Percentiles rank a stretch among this genome's conserved stretches.
Evolutionary conservation across 192 early-diverging fungal species (phyloP).

Genomic region (Dispira simplex): DNA sequence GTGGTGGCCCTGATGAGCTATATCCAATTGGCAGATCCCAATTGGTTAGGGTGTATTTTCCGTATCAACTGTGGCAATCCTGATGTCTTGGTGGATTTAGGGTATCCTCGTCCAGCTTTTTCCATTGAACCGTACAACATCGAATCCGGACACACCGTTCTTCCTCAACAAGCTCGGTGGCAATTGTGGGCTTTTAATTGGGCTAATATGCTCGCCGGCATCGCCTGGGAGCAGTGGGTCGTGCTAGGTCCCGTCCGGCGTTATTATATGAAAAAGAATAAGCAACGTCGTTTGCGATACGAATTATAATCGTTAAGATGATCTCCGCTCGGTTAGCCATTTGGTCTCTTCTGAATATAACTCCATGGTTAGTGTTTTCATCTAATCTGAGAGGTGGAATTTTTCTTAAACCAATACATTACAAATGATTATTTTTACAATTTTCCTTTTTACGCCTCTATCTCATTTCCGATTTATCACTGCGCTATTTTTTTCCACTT

Average conservation of each 20-base stretch:
- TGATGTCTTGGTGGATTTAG: slow-evolving; percentile 21
- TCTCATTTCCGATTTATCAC: no score
- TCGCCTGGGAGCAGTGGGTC: slow-evolving; percentile 32
- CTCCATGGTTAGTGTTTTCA: no score
- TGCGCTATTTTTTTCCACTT: no score
- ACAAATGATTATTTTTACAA: no score
- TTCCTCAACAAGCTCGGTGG: slow-evolving; percentile 44
- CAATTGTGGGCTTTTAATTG: slow-evolving; percentile 35
- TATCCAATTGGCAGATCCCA: slow-evolving; percentile 44
- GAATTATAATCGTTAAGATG: slow-evolving; percentile 17
- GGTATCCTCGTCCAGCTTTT: slow-evolving; percentile 23
- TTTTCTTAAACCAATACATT: no score
- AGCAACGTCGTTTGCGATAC: slow-evolving; percentile 20
- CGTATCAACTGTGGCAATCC: slow-evolving; percentile 52
- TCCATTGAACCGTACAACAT: slow-evolving; percentile 39
- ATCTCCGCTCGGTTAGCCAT: no score
- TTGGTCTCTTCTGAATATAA: no score
- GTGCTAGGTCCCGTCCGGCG: slow-evolving; percentile 29
- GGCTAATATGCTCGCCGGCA: slow-evolving; percentile 22
- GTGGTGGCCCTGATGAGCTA: slow-evolving; percentile 37
- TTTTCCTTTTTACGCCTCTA: no score
- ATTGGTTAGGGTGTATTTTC: slow-evolving; percentile 48
- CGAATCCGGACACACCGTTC: slow-evolving; percentile 53
- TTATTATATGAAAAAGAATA: slow-evolving; percentile 13
- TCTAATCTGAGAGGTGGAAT: no score